Evolutionary conservation across 148 eudicot species (phyloP), one percentile per base, ranked within the genome.

Genomic region (Vaccinium corymbosum): DNA sequence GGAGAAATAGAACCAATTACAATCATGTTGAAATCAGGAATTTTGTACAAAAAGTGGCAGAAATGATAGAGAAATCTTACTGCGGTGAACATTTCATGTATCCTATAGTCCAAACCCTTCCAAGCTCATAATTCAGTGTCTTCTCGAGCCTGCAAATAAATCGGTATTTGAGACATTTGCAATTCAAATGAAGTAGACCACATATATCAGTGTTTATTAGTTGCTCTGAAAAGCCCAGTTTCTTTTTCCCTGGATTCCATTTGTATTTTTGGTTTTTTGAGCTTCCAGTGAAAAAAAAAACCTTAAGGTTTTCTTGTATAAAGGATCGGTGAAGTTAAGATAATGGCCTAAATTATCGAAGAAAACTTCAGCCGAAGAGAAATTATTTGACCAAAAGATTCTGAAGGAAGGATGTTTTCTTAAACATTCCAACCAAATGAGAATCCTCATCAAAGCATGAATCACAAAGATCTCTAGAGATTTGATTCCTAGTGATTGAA

Each of bases 101-200:
- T 52, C 96, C 98, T 62, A 94, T 81, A 56, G 95, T 91, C 98
- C 98, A 94, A 83, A 93, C 98, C 88, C 98, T 93, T 94, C 92
- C 98, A 79, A 95, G 92, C 29, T 94, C 96, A 89, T 92, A 95
- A 71, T 93, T 94, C 78, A 92, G 91, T 77, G 95, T 92, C 86
- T 93, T 94, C 88, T 95, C 95, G 68, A 95, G 94, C 85, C 98
- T 94, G 94, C 88, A 89, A 84, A 20, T 29, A 50, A 73, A 62
- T 73, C 71, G 16, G 52, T 57, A 16, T 3, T 19, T 71, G 55
- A 83, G 85, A 55, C 13, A 61, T 35, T 53, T 17, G 17, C 49
- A 49, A 61, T 49, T 16, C 22, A 64, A 81, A 49, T 49, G 32
- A 49, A 59, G 46, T 27, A 20, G 3, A 66, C 57, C 48, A 16